These are phyloP conservation scores for Pestalotiopsis sp. DNA, from an alignment of 2,329 filamentous ascomycete species.

Conservation along the genomic window DNA sequence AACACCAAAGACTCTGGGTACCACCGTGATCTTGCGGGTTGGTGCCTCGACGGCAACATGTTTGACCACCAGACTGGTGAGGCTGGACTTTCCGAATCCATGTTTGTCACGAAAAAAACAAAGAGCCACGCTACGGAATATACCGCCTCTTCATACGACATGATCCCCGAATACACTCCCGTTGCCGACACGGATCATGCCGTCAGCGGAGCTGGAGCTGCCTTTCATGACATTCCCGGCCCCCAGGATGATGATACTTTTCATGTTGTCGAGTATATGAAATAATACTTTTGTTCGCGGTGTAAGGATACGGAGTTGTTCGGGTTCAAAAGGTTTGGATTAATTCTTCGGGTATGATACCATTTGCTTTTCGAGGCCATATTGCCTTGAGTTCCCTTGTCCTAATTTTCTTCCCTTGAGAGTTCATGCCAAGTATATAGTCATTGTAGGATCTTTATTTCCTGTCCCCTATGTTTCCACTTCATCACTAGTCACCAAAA, in stretches of 20 bases:
- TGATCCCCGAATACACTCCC: not conserved
- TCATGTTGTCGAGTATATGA: not conserved
- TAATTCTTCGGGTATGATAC: not conserved
- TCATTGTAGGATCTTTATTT: no score
- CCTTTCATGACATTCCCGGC: not conserved
- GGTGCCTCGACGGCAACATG: slow-evolving; percentile 18
- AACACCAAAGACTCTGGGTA: slow-evolving; percentile 11
- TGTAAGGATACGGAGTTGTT: not conserved
- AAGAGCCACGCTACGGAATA: slow-evolving; percentile 18
- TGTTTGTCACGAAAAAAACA: slow-evolving; percentile 13
- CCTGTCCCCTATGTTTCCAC: no score
- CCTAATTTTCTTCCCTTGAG: not conserved
- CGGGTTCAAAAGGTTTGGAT: not conserved
- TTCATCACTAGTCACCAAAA: not conserved
- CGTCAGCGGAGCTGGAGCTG: slow-evolving; percentile 6
- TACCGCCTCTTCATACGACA: not conserved
- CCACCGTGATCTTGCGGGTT: slow-evolving; percentile 17
- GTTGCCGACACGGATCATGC: slow-evolving; percentile 13
- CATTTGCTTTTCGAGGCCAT: not conserved
- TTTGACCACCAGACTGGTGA: slow-evolving; percentile 5
- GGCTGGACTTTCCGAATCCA: slow-evolving; percentile 15
- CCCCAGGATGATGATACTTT: not conserved
- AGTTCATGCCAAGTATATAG: not conserved
- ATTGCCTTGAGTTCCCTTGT: not conserved
- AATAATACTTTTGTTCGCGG: not conserved